phyloP scores from a whole-genome alignment of 352 stramenopile species.

The Blastocystis sp. region DNA sequence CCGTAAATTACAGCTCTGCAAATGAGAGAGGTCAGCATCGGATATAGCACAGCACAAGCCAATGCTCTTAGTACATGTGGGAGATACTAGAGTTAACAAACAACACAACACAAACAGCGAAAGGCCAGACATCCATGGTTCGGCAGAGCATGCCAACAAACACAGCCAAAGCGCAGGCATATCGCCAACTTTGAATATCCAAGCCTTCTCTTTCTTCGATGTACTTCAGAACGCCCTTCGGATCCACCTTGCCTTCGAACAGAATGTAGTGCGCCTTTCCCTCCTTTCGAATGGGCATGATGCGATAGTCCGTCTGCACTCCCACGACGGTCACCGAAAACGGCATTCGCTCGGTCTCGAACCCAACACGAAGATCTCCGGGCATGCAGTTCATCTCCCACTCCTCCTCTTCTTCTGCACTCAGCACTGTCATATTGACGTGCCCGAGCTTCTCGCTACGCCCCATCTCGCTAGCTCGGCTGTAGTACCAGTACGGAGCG shows the following conservation, averaged over 20 bases:
- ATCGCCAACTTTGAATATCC: background rate
- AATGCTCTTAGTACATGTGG: background rate
- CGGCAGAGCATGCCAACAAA: constrained; percentile 34
- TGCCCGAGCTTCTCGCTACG: background rate
- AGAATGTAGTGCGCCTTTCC: background rate
- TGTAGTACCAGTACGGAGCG: constrained; percentile 10
- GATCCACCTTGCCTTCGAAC: background rate
- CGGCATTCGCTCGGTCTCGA: constrained; percentile 18
- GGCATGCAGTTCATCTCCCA: background rate
- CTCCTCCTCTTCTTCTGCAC: background rate
- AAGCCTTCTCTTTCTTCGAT: background rate
- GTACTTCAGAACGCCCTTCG: background rate
- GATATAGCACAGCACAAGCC: background rate
- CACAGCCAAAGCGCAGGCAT: background rate
- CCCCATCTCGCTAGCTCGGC: background rate
- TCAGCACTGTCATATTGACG: constrained; percentile 37
- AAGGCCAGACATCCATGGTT: background rate
- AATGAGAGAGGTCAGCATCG: background rate
- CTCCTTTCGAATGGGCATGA: constrained; percentile 41
- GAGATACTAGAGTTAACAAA: background rate
- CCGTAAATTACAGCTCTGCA: background rate
- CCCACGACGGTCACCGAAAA: background rate
- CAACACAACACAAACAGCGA: background rate
- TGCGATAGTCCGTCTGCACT: constrained; percentile 4
- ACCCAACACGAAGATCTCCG: constrained; percentile 30